Conservation (phyloP, 2,329 filamentous ascomycete genomes). For the Phyllosticta citrichinensis region DNA sequence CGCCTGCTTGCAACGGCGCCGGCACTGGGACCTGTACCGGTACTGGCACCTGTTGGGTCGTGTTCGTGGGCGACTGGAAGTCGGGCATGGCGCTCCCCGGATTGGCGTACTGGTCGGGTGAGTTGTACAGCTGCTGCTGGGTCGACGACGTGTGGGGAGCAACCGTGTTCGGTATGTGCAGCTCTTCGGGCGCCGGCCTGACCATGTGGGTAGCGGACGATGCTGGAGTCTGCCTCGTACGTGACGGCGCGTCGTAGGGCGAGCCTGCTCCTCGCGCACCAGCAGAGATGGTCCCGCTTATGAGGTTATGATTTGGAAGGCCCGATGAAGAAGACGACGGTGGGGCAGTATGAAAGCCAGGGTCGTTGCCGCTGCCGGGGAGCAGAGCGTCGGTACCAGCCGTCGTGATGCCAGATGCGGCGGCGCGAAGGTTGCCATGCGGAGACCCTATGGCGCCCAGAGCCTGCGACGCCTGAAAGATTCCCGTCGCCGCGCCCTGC, state of each 20-base stretch:
- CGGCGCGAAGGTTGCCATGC: conserved; percentile 28
- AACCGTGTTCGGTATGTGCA: conserved; percentile 40
- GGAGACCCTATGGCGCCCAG: conserved; percentile 39
- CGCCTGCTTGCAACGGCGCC: conserved; percentile 47
- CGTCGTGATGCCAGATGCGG: conserved; percentile 30
- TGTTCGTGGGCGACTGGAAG: conserved; percentile 16
- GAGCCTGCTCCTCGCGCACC: conserved; percentile 25
- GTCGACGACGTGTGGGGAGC: conserved; percentile 24
- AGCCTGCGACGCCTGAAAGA: conserved; percentile 37
- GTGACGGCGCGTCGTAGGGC: conserved; percentile 42
- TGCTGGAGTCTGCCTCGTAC: conserved; percentile 20
- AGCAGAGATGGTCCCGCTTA: conserved; percentile 9
- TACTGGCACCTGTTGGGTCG: conserved; percentile 35
- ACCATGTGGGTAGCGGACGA: conserved; percentile 31
- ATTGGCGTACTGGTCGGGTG: conserved; percentile 38
- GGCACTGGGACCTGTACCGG: conserved; percentile 31
- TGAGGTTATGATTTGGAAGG: conserved; percentile 16
- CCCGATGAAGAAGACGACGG: conserved; percentile 15
- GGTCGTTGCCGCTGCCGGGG: conserved; percentile 25
- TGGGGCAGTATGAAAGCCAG: conserved; percentile 21
- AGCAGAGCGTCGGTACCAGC: conserved; percentile 37
- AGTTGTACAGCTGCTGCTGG: conserved; percentile 38
- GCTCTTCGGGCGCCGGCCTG: conserved; percentile 41
- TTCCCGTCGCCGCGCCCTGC: conserved; percentile 28
- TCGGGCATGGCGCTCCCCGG: conserved; percentile 24